A percentile compares a stretch with the other conserved stretches of the same genome.
phyloP scores from a whole-genome alignment of 129 eudicot genomes.

The Escallonia herrerae region DNA sequence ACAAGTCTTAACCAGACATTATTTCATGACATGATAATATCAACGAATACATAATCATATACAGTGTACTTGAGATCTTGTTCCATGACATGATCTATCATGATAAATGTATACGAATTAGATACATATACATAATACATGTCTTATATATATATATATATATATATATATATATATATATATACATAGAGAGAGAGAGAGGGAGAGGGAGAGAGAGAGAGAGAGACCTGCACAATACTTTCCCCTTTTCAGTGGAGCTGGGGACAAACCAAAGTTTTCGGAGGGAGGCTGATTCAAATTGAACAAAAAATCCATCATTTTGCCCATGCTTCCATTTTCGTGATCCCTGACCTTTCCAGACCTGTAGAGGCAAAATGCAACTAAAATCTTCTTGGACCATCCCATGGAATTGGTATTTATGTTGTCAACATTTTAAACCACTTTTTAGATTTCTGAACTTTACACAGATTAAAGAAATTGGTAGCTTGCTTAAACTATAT shows the following conservation, averaged over 20 bases:
- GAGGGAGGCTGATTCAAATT: slow-evolving; percentile 64
- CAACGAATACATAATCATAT: too few relatives aligned
- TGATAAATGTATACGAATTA: neutral
- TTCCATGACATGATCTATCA: neutral
- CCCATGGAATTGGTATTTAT: neutral
- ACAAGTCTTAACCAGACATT: too few relatives aligned
- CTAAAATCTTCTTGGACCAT: neutral
- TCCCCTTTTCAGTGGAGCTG: slow-evolving; percentile 72
- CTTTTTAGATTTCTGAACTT: too few relatives aligned
- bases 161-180: neutral
- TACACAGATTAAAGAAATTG: too few relatives aligned
- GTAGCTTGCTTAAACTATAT: too few relatives aligned
- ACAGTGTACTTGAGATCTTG: too few relatives aligned
- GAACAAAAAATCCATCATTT: slow-evolving; percentile 82
- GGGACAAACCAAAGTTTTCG: slow-evolving; percentile 88
- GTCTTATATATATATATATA: neutral
- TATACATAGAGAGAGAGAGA: too few relatives aligned
- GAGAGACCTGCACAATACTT: slow-evolving; percentile 80
- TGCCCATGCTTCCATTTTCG: slow-evolving; percentile 98
- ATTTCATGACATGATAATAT: too few relatives aligned
- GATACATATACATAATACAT: neutral
- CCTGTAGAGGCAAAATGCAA: slow-evolving; percentile 28
- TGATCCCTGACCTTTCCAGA: slow-evolving; percentile 97
- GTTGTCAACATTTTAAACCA: too few relatives aligned
- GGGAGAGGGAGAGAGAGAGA: too few relatives aligned